Evolutionary conservation across 116 monocot genomes (phyloP), one percentile per base, ranked within the genome.

Genomic region (Phalaenopsis hybrid): DNA sequence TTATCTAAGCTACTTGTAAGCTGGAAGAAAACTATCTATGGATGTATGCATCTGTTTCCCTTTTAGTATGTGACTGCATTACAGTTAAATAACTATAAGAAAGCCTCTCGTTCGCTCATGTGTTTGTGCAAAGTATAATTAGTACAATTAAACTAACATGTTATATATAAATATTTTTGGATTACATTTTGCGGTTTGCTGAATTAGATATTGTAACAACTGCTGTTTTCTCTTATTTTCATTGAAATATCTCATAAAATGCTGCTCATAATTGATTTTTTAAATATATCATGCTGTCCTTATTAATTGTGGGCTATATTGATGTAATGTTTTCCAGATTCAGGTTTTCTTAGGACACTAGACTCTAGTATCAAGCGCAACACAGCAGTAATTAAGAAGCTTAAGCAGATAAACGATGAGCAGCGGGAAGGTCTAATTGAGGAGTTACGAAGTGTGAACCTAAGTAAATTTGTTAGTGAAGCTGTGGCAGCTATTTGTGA

Each of bases 381-480:
- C 79, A 95, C 93, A 48, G 89, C 94, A 48, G 89, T 98, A 28
- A 98, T 93, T 85, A 98, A 93, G 90, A 98, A 98, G 80, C 92
- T 98, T 44, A 98, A 93, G 83, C 91, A 88, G 49, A 95, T 98
- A 83, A 93, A 89, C 80, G 98, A 98, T 69, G 98, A 98, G 21
- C 95, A 90, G 78, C 84, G 84, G 81, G 98, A 98, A 55, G 88
- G 94, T 2, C 81, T 98, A 74, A 87, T 98, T 74, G 98, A 98
- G 82, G 98, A 98, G 65, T 25, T 98, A 57, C 95, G 85, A 88
- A 92, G 84, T 87, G 93, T 98, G 49, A 98, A 98, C 83, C 88
- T 98, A 49, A 95, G 98, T 86, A 98, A 93, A 85, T 98, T 98
- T 87, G 98, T 98, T 83, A 98, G 93, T 83, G 98, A 98, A 90